Evolutionary conservation across 2,329 filamentous ascomycete species (phyloP), one percentile per base, ranked within the genome.

Genomic region (Domatiomyces catenatus): DNA sequence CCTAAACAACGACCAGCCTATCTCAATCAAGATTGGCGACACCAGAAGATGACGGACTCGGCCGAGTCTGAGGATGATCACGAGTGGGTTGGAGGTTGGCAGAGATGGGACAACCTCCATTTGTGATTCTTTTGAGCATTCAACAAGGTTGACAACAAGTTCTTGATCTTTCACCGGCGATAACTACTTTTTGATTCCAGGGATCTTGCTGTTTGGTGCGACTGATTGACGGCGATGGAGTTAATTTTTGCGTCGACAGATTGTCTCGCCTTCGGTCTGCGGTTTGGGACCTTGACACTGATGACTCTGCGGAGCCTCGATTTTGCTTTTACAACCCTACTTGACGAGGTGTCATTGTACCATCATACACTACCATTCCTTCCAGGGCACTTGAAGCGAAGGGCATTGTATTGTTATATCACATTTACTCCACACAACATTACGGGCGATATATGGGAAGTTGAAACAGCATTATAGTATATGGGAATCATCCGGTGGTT

Each of bases 11-110:
- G 66, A 26, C 66, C 67, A 46, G 60, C 65, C 15, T 67, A 69
- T 56, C 60, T 71, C 55, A 62, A 66, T 54, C 68, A 67, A 54
- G 68, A 70, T 54, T 71, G 74, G 66, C 77, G 74, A 49, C 54
- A 63, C 60, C 58, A 62, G 57, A 54, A 53, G 59, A 59, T 55
- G 43, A 59, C 58, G 54, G 62, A 60, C 60, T 67, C 63, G 42
- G 59, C 62, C 44, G 61, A 62, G 45, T 39, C 32, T 39, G 60
- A 86, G 66, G 82, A 81, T 64, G 84, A 90, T 64, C 71, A 89
- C 73, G 88, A 94, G 79, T 94, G 90, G 83, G 86, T 94, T 80
- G 88, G 88, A 74, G 86, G 85, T 71, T 26, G 19, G 20, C 32
- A 39, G 12, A 39, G 32, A 39, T 93, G 86, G 80, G 81, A 85